phyloP scores from a whole-genome alignment of 176 grass and related monocot genomes.

The barley (Hordeum vulgare) region MorexV3_pseudomolecules_assembly NC_058524.1:75950140-75950639 shows the following conservation, averaged over 20 bases:
- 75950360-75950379: neutral
- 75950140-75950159: neutral
- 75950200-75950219: neutral
- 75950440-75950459: neutral
- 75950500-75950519: too few relatives aligned
- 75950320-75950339: neutral
- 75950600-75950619: too few relatives aligned
- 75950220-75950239: neutral
- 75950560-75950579: too few relatives aligned
- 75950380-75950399: neutral
- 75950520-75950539: too few relatives aligned
- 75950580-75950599: too few relatives aligned
- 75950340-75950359: neutral
- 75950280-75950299: conserved; percentile 16
- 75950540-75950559: too few relatives aligned
- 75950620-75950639: too few relatives aligned
- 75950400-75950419: neutral
- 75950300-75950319: neutral
- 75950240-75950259: neutral
- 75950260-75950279: neutral
- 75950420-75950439: neutral
- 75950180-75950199: neutral
- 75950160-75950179: neutral
- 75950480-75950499: neutral
- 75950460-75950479: neutral